These are phyloP conservation scores for Agarophyton chilense DNA, from an alignment of 23 red algal genomes.

Conservation along the genomic window DNA sequence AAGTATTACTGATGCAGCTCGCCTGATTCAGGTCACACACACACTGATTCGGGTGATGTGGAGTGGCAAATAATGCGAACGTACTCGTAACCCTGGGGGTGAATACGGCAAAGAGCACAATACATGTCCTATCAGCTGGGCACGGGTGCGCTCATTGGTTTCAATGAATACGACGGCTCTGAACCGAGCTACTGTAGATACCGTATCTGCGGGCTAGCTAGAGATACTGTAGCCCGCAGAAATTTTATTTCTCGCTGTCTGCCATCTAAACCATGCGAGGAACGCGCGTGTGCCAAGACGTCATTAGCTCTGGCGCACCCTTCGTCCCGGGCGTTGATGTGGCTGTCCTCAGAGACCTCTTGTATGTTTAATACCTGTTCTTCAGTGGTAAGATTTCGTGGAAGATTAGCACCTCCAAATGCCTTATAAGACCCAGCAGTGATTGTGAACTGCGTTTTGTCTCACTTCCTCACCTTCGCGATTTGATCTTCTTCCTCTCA, in stretches of 20 bases:
- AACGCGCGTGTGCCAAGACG: not conserved
- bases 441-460: conserved; percentile 1
- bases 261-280: not conserved
- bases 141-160: no score
- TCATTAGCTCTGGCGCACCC: not conserved
- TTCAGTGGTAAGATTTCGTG: not conserved
- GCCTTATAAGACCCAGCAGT: not conserved
- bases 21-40: no score
- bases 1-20: no score
- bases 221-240: no score
- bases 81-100: no score
- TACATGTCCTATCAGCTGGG: no score
- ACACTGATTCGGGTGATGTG: no score
- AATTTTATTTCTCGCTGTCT: not conserved
- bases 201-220: no score
- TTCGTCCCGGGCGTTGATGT: not conserved
- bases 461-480: not conserved
- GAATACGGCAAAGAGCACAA: no score
- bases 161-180: no score
- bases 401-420: not conserved
- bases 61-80: no score
- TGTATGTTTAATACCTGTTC: not conserved
- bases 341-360: not conserved
- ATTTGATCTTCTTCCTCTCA: not conserved
- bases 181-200: no score